Evolutionary conservation across 1,139 yeast genomes (phyloP), one percentile per base, ranked within the genome.

Genomic region (Taphrina pruni): DNA sequence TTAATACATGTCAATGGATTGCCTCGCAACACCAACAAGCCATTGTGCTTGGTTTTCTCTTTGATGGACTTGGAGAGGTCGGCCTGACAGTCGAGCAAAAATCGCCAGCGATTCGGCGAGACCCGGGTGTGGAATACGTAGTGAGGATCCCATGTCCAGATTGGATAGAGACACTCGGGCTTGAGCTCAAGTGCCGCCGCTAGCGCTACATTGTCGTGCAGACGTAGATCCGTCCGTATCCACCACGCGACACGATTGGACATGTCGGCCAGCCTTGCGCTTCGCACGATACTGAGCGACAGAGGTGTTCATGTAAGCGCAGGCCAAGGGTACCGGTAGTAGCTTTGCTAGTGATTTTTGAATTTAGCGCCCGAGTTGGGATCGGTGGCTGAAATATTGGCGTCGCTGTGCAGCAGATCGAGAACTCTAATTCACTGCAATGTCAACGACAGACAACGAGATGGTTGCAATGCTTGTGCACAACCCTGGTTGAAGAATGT

Each of bases 131-230:
- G 69, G 43, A 56, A 65, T 11, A 65, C 65, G 32, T 65, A 65
- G 35, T 65, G 69, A 6, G 69, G 69, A 43, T 65, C 69, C 69
- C 69, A 65, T 46, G 69, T 65, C 69, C 69, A 65, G 11, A 65
- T 52, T 8, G 69, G 69, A 50, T 57, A 65, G 38, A 65, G 65
- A 39, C 41, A 32, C 38, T 57, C 65, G 12, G 69, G 69, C 36
- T 50, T 65, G 39, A 65, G 60, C 52, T 48, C 64, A 12, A 65
- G 65, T n/a, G 69, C 69, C 12, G 65, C 65, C 11, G 51, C 43
- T 8, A 65, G 54, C 1, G 69, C 69, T n/a, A 60, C 56, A 21
- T 60, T 56, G 51, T 65, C 69, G 38, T 65, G 69, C 58, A 65
- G 26, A 35, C 69, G 56, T 41, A 65, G 20, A 39, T 65, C 69